Base-by-base conservation (phyloP, 1,139 yeast genomes). In the Eremothecium cymbalariae region DNA sequence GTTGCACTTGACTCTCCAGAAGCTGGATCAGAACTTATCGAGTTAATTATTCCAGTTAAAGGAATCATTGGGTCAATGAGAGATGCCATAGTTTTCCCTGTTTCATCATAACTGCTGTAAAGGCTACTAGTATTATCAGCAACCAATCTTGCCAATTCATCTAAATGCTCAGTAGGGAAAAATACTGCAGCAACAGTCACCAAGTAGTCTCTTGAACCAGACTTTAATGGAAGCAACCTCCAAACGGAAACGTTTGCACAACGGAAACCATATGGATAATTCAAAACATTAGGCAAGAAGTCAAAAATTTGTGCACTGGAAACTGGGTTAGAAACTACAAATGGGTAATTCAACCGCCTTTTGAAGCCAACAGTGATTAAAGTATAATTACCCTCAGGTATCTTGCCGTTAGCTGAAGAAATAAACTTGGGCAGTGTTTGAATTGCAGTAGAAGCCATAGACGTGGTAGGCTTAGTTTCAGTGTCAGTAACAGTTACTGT, bases 141-240 rank as follows among this genome's bases (percentile, higher is more conserved):
- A 26, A 81, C 57, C 31, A 64, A 57, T 23, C 55, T 53, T 38
- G 70, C 68, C 46, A 81, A 64, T 0, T 62, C 53, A 9, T 53
- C 50, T 12, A 77, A 63, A 11, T 68, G 60, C 9, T 57, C 56
- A n/a, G 62, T 54, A 31, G 84, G 84, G 66, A 77, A 79, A 51
- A 76, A 79, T 35, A 79, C 81, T 54, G 77, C 83, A 12, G 90
- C 90, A 41, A 81, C 81, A 1, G 88, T 77, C 37, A 79, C 77
- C 29, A 80, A 69, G 54, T 80, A 80, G 36, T 58, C 59, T 29
- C 60, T 60, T 8, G 56, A 56, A 1, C 57, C 31, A 2, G 81
- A 70, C 3, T 74, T 65, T 50, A 70, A 77, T 26, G 93, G 90
- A 38, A 78, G 73, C 48, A 81, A 65, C 57, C 77, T 72, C 42